phyloP scores from a whole-genome alignment of 495 filamentous ascomycete species.

The Penicillium coffeae region DNA sequence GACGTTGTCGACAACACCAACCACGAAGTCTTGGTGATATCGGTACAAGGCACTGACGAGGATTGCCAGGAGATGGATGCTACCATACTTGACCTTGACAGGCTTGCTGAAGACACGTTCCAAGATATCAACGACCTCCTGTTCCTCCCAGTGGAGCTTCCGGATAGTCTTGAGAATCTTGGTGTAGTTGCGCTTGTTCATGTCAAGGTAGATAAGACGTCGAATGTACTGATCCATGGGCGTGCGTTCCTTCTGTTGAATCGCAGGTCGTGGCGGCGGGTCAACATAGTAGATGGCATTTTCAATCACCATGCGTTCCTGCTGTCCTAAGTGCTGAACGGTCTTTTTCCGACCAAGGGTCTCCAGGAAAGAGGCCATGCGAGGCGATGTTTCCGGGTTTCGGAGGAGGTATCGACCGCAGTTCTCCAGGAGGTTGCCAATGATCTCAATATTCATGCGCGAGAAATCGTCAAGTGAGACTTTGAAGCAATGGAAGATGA shows the following conservation, averaged over 20 bases:
- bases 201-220: conserved; percentile 84
- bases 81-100: conserved; percentile 95
- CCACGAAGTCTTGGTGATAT: conserved; percentile 88
- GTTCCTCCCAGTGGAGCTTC: conserved; percentile 95
- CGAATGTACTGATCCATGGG: conserved; percentile 90
- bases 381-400: conserved; percentile 86
- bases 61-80: conserved; percentile 91
- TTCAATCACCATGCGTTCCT: conserved; percentile 97
- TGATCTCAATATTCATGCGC: conserved; percentile 97
- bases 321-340: conserved; percentile 89
- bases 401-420: conserved; percentile 93
- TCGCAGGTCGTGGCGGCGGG: conserved; percentile 87
- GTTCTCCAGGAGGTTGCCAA: conserved; percentile 94
- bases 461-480: conserved; percentile 98
- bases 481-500: conserved; percentile 97
- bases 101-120: conserved; percentile 94
- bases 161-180: conserved; percentile 90
- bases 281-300: conserved; percentile 99
- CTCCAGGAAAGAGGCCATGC: conserved; percentile 91
- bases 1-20: conserved; percentile 82
- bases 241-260: conserved; percentile 92
- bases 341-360: conserved; percentile 94
- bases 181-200: conserved; percentile 91
- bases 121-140: conserved; percentile 76
- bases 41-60: conserved; percentile 83